Evolutionary conservation across 306 rosid species (phyloP).

Genomic region (Prunus mongolica): DNA sequence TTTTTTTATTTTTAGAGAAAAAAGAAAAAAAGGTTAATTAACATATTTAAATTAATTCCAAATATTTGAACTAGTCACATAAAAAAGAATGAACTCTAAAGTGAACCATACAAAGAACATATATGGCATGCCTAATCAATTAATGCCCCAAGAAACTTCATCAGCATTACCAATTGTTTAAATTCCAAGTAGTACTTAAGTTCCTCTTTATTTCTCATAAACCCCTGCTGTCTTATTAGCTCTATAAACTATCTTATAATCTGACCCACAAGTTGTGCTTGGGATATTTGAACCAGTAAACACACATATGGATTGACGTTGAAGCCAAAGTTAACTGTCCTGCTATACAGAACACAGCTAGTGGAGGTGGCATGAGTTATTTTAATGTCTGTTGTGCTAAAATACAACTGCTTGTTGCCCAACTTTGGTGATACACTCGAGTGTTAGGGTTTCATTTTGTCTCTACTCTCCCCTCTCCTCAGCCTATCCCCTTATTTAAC

Average conservation of each 20-base stretch:
- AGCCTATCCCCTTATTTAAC: constrained; percentile 37
- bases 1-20: too few relatives aligned
- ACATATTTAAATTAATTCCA: too few relatives aligned
- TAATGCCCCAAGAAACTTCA: not conserved
- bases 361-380: constrained; percentile 10
- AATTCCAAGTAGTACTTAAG: not conserved
- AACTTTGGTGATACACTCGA: constrained; percentile 60
- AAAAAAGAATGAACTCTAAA: too few relatives aligned
- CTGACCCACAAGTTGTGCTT: not conserved
- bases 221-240: too few relatives aligned
- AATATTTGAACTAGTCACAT: too few relatives aligned
- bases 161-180: not conserved
- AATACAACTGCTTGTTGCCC: constrained; percentile 45
- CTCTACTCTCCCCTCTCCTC: constrained; percentile 21
- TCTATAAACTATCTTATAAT: too few relatives aligned
- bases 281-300: not conserved
- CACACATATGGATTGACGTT: constrained; percentile 33
- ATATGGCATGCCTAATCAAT: too few relatives aligned
- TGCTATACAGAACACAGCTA: constrained; percentile 17
- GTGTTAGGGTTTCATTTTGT: constrained; percentile 64
- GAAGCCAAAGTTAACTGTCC: constrained; percentile 49
- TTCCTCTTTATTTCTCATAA: not conserved
- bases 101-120: too few relatives aligned
- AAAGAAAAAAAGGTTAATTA: too few relatives aligned
- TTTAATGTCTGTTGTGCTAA: constrained; percentile 27